These are phyloP conservation scores for Leccinum griseonigrum DNA, from an alignment of 1,284 basidiomycete genomes.

Conservation along the genomic window DNA sequence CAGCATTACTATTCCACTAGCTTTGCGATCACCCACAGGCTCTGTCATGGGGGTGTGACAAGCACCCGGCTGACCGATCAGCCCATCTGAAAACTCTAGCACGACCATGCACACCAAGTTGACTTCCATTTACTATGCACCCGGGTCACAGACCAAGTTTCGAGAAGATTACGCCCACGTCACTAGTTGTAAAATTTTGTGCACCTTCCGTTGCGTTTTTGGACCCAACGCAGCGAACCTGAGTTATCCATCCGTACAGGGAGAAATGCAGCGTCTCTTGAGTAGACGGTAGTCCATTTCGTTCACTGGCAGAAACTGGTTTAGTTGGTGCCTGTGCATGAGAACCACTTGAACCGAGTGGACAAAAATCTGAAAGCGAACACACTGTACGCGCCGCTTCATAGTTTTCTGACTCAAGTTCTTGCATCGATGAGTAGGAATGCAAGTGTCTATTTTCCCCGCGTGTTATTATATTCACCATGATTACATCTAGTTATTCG, in stretches of 20 bases:
- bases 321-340: neutral
- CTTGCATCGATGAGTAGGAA: neutral
- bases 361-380: neutral
- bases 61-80: too few species aligned
- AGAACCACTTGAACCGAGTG: neutral
- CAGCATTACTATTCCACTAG: too few species aligned
- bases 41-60: too few species aligned
- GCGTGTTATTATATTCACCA: neutral
- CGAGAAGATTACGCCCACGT: neutral
- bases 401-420: neutral
- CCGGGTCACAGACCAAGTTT: neutral
- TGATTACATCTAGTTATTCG: neutral
- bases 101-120: neutral
- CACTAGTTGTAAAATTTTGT: neutral
- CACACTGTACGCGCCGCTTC: neutral
- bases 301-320: neutral
- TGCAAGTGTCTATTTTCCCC: neutral
- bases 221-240: neutral
- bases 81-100: too few species aligned
- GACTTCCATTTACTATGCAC: neutral
- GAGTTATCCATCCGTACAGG: neutral
- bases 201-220: neutral
- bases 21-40: too few species aligned
- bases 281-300: slow-evolving; percentile 15
- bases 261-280: slow-evolving; percentile 20